A percentile compares a stretch with the other conserved stretches of the same genome.
Conservation (phyloP, 2,329 filamentous ascomycete species). For the Polytolypa hystricis region DNA sequence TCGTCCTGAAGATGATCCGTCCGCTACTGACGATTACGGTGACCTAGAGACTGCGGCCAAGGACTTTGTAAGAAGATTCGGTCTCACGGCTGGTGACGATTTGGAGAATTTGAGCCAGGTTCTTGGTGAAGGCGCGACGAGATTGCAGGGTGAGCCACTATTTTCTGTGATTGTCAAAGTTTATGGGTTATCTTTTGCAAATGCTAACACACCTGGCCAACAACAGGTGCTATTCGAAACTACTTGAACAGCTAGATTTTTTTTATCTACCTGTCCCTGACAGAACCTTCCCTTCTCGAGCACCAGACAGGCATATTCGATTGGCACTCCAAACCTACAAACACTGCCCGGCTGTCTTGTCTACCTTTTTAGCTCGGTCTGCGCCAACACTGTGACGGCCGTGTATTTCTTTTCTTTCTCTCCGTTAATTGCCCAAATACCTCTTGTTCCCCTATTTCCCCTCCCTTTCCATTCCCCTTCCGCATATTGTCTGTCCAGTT, state of each 20-base stretch:
- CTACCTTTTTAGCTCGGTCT: too few relatives aligned
- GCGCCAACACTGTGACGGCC: too few relatives aligned
- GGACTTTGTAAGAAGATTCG: slow-evolving; percentile 91
- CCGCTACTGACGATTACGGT: slow-evolving; percentile 54
- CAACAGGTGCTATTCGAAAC: slow-evolving; percentile 35
- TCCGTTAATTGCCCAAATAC: too few relatives aligned
- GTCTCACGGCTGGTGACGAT: slow-evolving; percentile 90
- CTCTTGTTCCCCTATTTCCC: too few relatives aligned
- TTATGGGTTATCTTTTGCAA: neutral
- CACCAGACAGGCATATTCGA: too few relatives aligned
- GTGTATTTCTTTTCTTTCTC: slow-evolving; percentile 9
- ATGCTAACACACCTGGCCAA: neutral
- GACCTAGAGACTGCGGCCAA: slow-evolving; percentile 89
- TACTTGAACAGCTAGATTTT: slow-evolving; percentile 38
- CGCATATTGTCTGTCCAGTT: too few relatives aligned
- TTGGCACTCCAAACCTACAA: too few relatives aligned
- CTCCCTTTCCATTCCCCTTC: too few relatives aligned
- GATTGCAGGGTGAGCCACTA: slow-evolving; percentile 61
- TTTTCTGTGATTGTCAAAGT: neutral
- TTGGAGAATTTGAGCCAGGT: slow-evolving; percentile 77
- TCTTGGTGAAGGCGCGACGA: slow-evolving; percentile 73
- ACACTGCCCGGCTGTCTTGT: too few relatives aligned
- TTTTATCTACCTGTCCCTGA: too few relatives aligned
- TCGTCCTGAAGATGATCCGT: slow-evolving; percentile 69
- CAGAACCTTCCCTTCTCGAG: too few relatives aligned